Evolutionary conservation across 768 basidiomycete species (phyloP).

Genomic region (Tricholoma saponaceum): DNA sequence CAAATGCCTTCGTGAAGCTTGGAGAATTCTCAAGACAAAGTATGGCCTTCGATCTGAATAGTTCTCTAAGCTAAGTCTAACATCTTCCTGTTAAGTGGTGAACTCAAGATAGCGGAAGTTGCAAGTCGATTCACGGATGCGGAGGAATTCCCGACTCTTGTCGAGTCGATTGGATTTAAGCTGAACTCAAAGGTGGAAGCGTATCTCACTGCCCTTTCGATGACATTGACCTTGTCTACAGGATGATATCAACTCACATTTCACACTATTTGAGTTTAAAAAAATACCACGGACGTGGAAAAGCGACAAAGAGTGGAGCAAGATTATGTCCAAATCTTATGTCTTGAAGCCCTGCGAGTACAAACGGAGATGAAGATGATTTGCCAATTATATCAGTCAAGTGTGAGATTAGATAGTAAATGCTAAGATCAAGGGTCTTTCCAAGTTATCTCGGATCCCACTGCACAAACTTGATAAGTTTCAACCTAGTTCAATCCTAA

Average conservation of each 20-base stretch:
- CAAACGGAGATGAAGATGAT: constrained; percentile 69
- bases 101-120: constrained; percentile 86
- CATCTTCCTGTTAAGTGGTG: constrained; percentile 50
- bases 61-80: background rate
- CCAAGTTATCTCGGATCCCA: constrained; percentile 3
- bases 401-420: constrained; percentile 6
- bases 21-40: constrained; percentile 83
- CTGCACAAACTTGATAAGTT: no score
- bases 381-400: no score
- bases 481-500: constrained; percentile 1
- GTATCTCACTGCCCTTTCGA: background rate
- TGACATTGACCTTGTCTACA: constrained; percentile 23
- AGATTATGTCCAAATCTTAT: constrained; percentile 45
- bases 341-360: constrained; percentile 90
- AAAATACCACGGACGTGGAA: constrained; percentile 49
- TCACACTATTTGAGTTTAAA: constrained; percentile 77
- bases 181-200: constrained; percentile 58
- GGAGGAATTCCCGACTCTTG: constrained; percentile 60
- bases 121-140: constrained; percentile 74
- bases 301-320: constrained; percentile 57
- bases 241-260: constrained; percentile 83
- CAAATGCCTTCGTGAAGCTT: constrained; percentile 83
- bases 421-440: background rate
- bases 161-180: constrained; percentile 70
- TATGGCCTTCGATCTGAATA: constrained; percentile 23